A percentile compares a stretch with the other conserved stretches of the same genome.
Conservation (phyloP, 2,329 filamentous ascomycete species). For the Phyllosticta citriasiana region DNA sequence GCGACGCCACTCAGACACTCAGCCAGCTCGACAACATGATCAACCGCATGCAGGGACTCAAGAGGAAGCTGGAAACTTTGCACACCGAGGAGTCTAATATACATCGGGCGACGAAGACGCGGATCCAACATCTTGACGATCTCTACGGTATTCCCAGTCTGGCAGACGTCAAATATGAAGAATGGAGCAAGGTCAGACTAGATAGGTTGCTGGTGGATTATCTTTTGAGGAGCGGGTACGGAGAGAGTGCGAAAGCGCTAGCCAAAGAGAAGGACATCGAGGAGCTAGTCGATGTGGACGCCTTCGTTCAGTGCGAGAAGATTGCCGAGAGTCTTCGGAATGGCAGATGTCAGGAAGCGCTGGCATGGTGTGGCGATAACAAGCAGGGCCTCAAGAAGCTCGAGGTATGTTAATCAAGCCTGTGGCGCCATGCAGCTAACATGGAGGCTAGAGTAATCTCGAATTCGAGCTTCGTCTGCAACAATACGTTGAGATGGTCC, state of each 20-base stretch:
- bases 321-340: constrained; percentile 64
- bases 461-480: constrained; percentile 91
- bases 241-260: constrained; percentile 63
- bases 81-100: constrained; percentile 72
- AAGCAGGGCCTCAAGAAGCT: constrained; percentile 86
- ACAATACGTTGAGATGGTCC: constrained; percentile 86
- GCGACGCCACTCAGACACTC: constrained; percentile 46
- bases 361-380: constrained; percentile 89
- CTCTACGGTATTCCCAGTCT: constrained; percentile 71
- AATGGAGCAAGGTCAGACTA: constrained; percentile 73
- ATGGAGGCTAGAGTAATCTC: constrained; percentile 54
- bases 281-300: constrained; percentile 78
- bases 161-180: constrained; percentile 87
- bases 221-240: constrained; percentile 73
- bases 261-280: constrained; percentile 66
- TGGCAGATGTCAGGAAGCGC: constrained; percentile 48
- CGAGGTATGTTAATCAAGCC: constrained; percentile 45
- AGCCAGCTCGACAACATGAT: constrained; percentile 78
- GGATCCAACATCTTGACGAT: constrained; percentile 71
- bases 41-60: constrained; percentile 70
- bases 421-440: not conserved
- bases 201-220: constrained; percentile 89
- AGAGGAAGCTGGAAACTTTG: constrained; percentile 70
- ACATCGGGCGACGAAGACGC: constrained; percentile 63
- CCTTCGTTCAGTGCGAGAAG: constrained; percentile 71